These are phyloP conservation scores for Phalaenopsis aphrodite DNA, from an alignment of 106 monocot species.

Conservation along the genomic window DNA sequence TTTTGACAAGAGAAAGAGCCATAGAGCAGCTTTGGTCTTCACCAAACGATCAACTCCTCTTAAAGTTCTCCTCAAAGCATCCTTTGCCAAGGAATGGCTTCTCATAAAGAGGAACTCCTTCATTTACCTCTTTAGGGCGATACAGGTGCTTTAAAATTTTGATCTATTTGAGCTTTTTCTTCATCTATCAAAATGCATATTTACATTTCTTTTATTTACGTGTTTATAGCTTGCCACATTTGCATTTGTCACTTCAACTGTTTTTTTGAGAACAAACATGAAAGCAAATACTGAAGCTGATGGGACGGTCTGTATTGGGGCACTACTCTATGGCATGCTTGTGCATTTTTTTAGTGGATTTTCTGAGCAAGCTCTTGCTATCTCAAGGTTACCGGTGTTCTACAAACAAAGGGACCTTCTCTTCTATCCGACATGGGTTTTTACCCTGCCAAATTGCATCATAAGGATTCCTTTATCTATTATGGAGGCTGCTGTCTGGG, in stretches of 20 bases:
- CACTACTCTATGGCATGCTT: slow-evolving; percentile 46
- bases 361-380: slow-evolving; percentile 55
- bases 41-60: slow-evolving; percentile 20
- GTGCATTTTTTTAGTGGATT: slow-evolving; percentile 70
- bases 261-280: slow-evolving; percentile 49
- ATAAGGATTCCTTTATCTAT: slow-evolving; percentile 57
- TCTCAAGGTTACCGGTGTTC: slow-evolving; percentile 65
- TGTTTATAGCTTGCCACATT: slow-evolving; percentile 32
- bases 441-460: slow-evolving; percentile 50
- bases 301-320: slow-evolving; percentile 49
- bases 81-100: slow-evolving; percentile 60
- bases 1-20: slow-evolving; percentile 46
- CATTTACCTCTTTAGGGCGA: slow-evolving; percentile 50
- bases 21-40: slow-evolving; percentile 46
- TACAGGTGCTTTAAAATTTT: slow-evolving; percentile 28
- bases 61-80: slow-evolving; percentile 41
- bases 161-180: background rate
- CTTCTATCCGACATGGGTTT: slow-evolving; percentile 73
- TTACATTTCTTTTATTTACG: background rate
- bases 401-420: slow-evolving; percentile 82
- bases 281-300: slow-evolving; percentile 30
- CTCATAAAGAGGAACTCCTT: slow-evolving; percentile 70
- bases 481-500: slow-evolving; percentile 61
- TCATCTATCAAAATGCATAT: background rate
- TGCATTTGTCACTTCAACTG: slow-evolving; percentile 35